Evolutionary conservation across 148 eudicot genomes (phyloP).

Genomic region (Chenopodium berlandieri): DNA sequence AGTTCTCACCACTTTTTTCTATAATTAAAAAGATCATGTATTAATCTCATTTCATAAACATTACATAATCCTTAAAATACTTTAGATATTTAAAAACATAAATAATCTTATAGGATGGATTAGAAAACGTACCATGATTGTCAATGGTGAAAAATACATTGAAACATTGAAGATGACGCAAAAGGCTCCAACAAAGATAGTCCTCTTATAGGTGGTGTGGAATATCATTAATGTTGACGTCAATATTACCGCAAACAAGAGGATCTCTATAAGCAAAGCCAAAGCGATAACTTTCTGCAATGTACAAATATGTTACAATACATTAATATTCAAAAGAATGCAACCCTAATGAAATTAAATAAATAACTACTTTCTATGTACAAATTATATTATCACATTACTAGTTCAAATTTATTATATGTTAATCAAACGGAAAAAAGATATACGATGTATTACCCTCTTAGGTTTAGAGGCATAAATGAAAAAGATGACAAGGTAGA

Average conservation of each 20-base stretch:
- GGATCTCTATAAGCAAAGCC: constrained; percentile 26
- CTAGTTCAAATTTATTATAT: no score
- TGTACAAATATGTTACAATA: no score
- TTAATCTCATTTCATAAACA: no score
- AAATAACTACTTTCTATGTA: no score
- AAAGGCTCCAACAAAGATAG: constrained; percentile 52
- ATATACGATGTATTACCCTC: constrained; percentile 32
- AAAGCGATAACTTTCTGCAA: constrained; percentile 48
- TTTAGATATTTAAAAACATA: no score
- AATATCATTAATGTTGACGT: constrained; percentile 29
- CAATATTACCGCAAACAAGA: constrained; percentile 35
- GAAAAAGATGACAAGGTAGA: constrained; percentile 53
- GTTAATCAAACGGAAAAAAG: no score
- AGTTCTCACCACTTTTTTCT: constrained; percentile 57
- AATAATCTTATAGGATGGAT: no score
- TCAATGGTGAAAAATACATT: constrained; percentile 75
- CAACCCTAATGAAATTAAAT: no score
- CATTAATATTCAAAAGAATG: no score
- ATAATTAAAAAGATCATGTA: not conserved
- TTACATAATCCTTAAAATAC: no score
- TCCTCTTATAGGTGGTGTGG: constrained; percentile 43
- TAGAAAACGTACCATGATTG: constrained; percentile 49
- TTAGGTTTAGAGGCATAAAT: constrained; percentile 37
- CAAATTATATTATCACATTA: no score
- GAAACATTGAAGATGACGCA: constrained; percentile 53